Conservation (phyloP, 345 rosid genomes). For the Gossypium bickii region DNA sequence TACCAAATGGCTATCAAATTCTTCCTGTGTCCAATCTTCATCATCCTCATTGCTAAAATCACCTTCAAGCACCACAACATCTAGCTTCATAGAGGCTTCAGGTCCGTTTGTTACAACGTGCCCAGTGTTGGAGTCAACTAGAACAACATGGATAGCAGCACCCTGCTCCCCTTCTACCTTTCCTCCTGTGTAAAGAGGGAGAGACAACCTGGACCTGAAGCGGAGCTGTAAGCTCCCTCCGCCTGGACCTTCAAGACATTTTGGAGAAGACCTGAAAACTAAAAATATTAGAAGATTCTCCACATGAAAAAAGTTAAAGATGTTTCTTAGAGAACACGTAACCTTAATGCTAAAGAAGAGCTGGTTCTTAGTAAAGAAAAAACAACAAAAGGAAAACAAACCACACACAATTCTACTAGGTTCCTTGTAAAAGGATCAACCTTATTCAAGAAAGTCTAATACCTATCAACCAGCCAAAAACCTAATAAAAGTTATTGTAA, state of each 20-base stretch:
- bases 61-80: conserved; percentile 92
- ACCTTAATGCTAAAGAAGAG: neutral
- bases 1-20: conserved; percentile 87
- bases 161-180: conserved; percentile 99
- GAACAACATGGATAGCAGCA: conserved; percentile 80
- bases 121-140: conserved; percentile 63
- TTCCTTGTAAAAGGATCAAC: too few species aligned
- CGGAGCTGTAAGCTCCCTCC: conserved; percentile 70
- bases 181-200: conserved; percentile 97
- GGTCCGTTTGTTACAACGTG: conserved; percentile 75
- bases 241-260: conserved; percentile 83
- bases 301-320: neutral
- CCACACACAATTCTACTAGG: neutral
- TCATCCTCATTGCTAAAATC: conserved; percentile 90
- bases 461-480: conserved; percentile 6
- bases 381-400: neutral
- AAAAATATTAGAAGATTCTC: conserved; percentile 2
- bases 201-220: conserved; percentile 86
- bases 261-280: conserved; percentile 69
- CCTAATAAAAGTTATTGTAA: neutral
- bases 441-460: neutral
- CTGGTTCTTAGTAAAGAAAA: neutral
- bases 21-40: conserved; percentile 88
- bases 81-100: conserved; percentile 74
- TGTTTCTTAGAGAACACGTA: neutral